Evolutionary conservation across 2,329 filamentous ascomycete species (phyloP), one percentile per base, ranked within the genome.

Genomic region (Aspergillus sclerotialis): DNA sequence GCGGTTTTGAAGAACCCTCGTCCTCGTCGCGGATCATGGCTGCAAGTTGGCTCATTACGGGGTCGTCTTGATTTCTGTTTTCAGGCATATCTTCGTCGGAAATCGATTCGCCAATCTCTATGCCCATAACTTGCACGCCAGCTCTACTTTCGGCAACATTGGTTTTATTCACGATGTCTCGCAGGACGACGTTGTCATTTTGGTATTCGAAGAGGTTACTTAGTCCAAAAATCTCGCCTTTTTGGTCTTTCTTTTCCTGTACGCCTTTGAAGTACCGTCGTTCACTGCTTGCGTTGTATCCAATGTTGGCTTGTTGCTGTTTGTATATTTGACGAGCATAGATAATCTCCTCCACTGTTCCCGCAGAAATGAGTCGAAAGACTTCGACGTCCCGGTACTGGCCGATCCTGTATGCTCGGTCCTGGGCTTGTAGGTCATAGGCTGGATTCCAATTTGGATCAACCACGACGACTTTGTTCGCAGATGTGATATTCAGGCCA

Each of bases 251-350:
- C 45, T 86, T 78, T 42, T 93, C 82, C 61, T 95, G 90, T 0
- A 96, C 86, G 26, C 92, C 92, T 46, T 83, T 88, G 67, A 98
- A 98, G 60, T 98, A 98, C 2, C 92, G 79, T 3, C 92, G 80
- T 60, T 98, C 92, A 4, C 81, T 83, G 0, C 86, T 93, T 0
- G 92, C 92, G 21, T 82, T 93, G 61, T 98, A 96, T 1, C 86
- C 92, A 38, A 98, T 96, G 52, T 95, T 96, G 16, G 92, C 90
- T 64, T 96, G 92, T 53, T 98, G 92, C 55, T 98, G 92, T 60
- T 98, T 98, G 72, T 98, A 98, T 25, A 98, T 92, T 52, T 98
- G 92, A 5, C 92, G 76, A 0, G 90, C 92, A 51, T 98, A 98
- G 6, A 96, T 87, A 35, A 95, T 92, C 60, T 98, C 92, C 55